These are phyloP conservation scores for Punica granatum DNA, from an alignment of 345 rosid genomes.

Conservation along the genomic window DNA sequence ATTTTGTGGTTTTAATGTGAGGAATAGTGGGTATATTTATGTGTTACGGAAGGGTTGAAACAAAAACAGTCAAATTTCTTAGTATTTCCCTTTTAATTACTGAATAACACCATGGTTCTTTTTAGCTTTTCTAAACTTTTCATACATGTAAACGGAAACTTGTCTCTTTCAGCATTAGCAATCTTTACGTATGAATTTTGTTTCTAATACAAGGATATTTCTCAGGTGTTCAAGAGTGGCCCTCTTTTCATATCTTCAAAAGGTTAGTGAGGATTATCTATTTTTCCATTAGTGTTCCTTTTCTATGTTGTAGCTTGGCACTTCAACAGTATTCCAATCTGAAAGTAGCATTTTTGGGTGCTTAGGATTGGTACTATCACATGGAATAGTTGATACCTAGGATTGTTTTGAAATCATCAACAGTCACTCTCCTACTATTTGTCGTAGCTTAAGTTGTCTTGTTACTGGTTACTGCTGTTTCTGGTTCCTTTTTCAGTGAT, in stretches of 20 bases:
- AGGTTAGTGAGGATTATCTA: constrained; percentile 39
- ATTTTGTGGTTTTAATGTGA: background rate
- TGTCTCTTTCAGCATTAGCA: background rate
- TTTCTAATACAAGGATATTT: constrained; percentile 6
- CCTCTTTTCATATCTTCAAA: constrained; percentile 96
- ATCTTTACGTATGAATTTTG: background rate
- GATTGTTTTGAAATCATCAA: background rate
- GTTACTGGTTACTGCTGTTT: constrained; percentile 1
- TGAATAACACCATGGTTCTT: no score
- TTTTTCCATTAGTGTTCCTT: background rate
- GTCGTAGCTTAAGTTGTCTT: background rate
- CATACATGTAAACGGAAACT: background rate
- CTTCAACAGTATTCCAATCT: background rate
- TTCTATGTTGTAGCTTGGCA: background rate
- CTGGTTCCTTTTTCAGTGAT: background rate
- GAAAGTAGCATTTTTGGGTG: background rate
- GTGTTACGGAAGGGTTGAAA: background rate
- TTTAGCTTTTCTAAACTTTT: background rate
- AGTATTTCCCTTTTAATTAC: no score
- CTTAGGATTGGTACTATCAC: background rate
- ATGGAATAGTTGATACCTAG: background rate
- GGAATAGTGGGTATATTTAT: background rate
- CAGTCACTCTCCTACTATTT: background rate
- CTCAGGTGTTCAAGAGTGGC: constrained; percentile 94
- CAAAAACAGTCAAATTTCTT: background rate